A percentile compares a stretch with the other conserved stretches of the same genome.
These are phyloP conservation scores for Thozetella sp. DNA, from an alignment of 495 filamentous ascomycete species.

Conservation along the genomic window DNA sequence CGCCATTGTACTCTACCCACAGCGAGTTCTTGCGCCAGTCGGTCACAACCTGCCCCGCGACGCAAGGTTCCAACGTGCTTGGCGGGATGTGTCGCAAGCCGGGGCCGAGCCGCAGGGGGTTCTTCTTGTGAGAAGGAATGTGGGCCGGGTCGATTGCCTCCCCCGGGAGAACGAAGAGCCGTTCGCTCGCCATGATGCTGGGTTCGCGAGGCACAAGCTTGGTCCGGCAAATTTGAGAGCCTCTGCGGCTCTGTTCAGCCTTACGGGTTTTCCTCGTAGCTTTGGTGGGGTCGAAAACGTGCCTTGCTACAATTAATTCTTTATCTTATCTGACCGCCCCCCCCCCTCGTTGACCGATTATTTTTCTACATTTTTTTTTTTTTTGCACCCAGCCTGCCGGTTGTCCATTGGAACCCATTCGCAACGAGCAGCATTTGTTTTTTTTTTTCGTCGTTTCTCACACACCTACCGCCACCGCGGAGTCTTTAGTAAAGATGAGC, in stretches of 20 bases:
- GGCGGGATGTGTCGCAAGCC: slow-evolving; percentile 78
- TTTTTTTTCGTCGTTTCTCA: neutral
- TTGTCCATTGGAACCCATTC: neutral
- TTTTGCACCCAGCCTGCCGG: neutral
- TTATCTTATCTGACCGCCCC: neutral
- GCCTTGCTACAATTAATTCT: neutral
- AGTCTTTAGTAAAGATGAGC: slow-evolving; percentile 28
- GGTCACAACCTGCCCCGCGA: slow-evolving; percentile 76
- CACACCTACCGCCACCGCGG: neutral
- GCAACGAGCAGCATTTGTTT: too few relatives aligned
- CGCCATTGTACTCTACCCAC: slow-evolving; percentile 72
- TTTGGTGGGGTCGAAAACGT: slow-evolving; percentile 9
- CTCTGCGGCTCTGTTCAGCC: slow-evolving; percentile 13
- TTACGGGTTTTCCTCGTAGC: slow-evolving; percentile 12
- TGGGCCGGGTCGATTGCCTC: slow-evolving; percentile 69
- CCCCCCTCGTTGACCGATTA: neutral
- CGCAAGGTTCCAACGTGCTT: slow-evolving; percentile 68
- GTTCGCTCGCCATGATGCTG: slow-evolving; percentile 48
- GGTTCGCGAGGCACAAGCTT: too few relatives aligned
- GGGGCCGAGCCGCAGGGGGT: slow-evolving; percentile 80
- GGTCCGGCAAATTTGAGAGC: too few relatives aligned
- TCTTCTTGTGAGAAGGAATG: slow-evolving; percentile 62
- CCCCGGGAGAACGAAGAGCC: slow-evolving; percentile 72
- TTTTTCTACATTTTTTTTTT: neutral
- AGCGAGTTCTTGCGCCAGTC: slow-evolving; percentile 79